Base-by-base conservation (phyloP, 2,329 filamentous ascomycete species). In the Alternaria longipes region DNA sequence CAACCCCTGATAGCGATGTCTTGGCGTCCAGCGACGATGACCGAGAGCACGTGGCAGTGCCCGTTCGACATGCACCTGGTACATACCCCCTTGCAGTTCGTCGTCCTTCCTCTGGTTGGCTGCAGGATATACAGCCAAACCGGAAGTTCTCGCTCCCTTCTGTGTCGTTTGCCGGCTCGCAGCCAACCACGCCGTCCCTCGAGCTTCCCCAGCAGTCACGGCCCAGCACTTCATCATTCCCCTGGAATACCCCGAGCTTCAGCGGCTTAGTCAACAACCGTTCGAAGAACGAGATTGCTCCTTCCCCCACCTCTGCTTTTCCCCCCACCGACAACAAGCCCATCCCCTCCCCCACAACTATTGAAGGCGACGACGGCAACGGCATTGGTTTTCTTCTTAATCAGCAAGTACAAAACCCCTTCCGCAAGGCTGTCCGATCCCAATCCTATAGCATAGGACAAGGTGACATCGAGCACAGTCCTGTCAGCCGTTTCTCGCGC, bases 381-480 rank as follows among this genome's bases (percentile, higher is more conserved):
- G 75, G 82, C 7, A 75, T 78, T 41, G 68, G 68, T 28, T 74
- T 76, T 46, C 63, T 78, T 1, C 66, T 78, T 5, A 74, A 68
- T 54, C 76, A 78, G 36, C 65, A 72, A 18, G 91, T 96, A 67
- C 93, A 93, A 1, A 92, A 97, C 65, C 93, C 94, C 1, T 95
- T 92, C 0, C 92, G 92, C 2, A 98, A 98, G 79, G 93, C 92
- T 1, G 95, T 97, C 71, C 90, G 95, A 44, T 99, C 95, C 6
- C 93, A 97, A 78, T 98, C 95, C 5, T 98, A 98, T 79, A 98
- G 94, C 0, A 94, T 97, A 49, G 94, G 94, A 5, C 94, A 97
- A 76, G 84, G 93, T 62, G 93, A 97, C 54, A 86, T 73, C 30
- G 76, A 78, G 40, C 70, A 67, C 59, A 73, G 66, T 42, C 73